Evolutionary conservation across 2,329 filamentous ascomycete species (phyloP), one percentile per base, ranked within the genome.

Genomic region (Diaporthe nobilis): DNA sequence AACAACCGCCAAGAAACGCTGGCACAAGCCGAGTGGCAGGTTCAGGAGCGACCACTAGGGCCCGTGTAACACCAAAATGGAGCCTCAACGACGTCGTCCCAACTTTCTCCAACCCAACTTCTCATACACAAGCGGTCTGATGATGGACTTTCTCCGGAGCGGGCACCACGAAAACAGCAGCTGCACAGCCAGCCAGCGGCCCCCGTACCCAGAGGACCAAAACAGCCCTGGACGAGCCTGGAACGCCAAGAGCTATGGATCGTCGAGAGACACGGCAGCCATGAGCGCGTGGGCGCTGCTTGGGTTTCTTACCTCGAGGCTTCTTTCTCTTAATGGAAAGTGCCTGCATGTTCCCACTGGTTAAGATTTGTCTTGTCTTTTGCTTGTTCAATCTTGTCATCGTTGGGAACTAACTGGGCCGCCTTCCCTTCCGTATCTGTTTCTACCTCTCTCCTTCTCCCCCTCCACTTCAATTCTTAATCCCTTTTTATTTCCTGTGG

Each of bases 71-170:
- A 22, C 58, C 39, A 37, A 31, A 58, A 39, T 22, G 44, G 68
- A 72, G 60, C 70, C 39, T 73, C 42, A 47, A 39, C 15, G 20
- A 63, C 44, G 13, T 70, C 71, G 55, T 73, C 74, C 74, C 51
- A 73, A 53, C 61, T 75, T 75, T 75, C 31, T 47, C 42, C 37
- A 42, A 28, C 65, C 68, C 42, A 51, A 57, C 65, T n/a, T 75
- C 75, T 76, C 75, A 74, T 60, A 76, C 75, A 67, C 57, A 37
- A 49, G 51, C 58, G 68, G 75, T 76, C 72, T 55, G 75, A 71
- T 53, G 42, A 74, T 65, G 51, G 49, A 31, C 34, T 42, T 74
- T 39, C n/a, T 68, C 71, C 39, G 31, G 49, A 17, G 49, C 37
- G 37, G 39, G 34, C 71, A 22, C 34, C 25, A 73, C 25, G 6